Evolutionary conservation across 768 basidiomycete genomes (phyloP), one percentile per base, ranked within the genome.

Genomic region (Amanita pallidorosea): DNA sequence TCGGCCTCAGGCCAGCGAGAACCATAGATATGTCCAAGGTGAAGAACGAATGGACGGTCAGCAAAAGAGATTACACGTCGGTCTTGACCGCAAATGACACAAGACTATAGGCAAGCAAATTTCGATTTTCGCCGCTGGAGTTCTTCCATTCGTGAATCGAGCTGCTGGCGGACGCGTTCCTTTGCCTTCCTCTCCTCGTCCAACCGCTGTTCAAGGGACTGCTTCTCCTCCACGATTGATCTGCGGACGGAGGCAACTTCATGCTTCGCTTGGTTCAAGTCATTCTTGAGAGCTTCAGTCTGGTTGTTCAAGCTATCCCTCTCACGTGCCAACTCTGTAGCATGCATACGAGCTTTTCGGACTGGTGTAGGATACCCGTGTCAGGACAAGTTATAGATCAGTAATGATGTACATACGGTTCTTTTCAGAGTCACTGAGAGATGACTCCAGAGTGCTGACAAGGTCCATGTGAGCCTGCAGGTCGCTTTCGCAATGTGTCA

Each of bases 301-400:
- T 88, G 83, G 40, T 65, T 60, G 53, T 70, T 83, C 50, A 88
- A 70, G 35, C 75, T 74, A 65, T 94, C 92, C 41, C 92, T 81
- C 65, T 95, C 92, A 45, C 86, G 77, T 8, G 85, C 86, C 35
- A 93, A 69, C 61, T 95, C 92, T 50, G 87, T 90, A 17, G 90
- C 88, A 63, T 94, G 92, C 81, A 91, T 85, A 34, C 92, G 88
- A 5, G 91, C 86, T 67, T 95, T 95, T 54, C 93, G 88, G 50
- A 95, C 88, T 92, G 59, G 31, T 50, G 27, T 29, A 38, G 44
- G 50, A 18, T 40, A 37, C 20, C 18, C 5, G 11, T 53, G 55
- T 34, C 57, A 45, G 45, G 15, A 48, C 46, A 22, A 25, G 27
- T 45, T 40, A 45, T 37, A 41, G 27, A 13, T 7, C n/a, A 47